Conservation (phyloP, 192 early-diverging fungal genomes). For the Funneliformis geosporum region DNA sequence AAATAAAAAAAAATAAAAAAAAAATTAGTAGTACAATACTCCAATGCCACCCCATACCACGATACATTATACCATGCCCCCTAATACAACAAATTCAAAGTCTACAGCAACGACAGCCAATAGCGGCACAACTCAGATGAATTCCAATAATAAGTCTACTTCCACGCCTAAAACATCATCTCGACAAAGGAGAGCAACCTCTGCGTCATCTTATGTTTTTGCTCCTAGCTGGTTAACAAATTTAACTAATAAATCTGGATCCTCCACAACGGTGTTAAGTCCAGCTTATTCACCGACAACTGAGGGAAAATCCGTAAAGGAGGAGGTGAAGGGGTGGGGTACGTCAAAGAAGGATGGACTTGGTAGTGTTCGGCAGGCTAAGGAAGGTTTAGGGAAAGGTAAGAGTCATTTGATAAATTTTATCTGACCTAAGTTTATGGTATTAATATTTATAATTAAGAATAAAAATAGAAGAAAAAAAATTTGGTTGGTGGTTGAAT, state of each 20-base stretch:
- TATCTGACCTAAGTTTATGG: background rate
- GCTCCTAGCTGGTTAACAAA: constrained; percentile 28
- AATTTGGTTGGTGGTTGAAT: constrained; percentile 21
- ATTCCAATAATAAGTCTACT: background rate
- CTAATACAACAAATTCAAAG: constrained; percentile 24
- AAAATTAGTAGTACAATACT: background rate
- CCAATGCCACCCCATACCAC: constrained; percentile 27
- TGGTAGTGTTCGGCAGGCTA: background rate
- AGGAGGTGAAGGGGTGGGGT: background rate
- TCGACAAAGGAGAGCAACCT: constrained; percentile 18
- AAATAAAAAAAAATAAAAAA: background rate
- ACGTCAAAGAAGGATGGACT: constrained; percentile 13
- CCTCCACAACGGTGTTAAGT: constrained; percentile 17
- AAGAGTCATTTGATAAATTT: background rate
- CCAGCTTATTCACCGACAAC: constrained; percentile 12
- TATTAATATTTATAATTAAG: background rate
- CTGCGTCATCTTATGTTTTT: constrained; percentile 22
- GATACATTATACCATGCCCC: constrained; percentile 26
- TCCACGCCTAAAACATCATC: background rate
- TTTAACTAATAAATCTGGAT: background rate
- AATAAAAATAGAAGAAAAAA: background rate
- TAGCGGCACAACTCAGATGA: background rate
- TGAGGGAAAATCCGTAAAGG: constrained; percentile 4
- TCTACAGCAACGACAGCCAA: background rate
- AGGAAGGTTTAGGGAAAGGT: constrained; percentile 11